Percentiles rank a stretch among this genome's conserved stretches.
Evolutionary conservation across 768 basidiomycete species (phyloP).

Genomic region (Polyporus arcularius): DNA sequence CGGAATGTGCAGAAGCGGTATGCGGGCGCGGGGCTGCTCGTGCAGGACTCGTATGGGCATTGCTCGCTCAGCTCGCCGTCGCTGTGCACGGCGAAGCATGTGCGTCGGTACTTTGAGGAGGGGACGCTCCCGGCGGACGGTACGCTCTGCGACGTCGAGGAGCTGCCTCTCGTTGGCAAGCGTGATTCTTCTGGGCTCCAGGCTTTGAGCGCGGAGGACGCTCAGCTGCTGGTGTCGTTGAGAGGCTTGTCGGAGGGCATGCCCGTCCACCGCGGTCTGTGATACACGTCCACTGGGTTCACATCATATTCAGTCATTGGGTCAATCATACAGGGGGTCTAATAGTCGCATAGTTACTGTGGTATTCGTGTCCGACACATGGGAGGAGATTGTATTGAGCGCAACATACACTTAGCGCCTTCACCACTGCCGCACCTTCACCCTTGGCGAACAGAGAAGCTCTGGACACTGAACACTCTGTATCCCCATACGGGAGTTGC

Average conservation of each 20-base stretch:
- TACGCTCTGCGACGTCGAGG: conserved; percentile 2
- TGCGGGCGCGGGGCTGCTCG: conserved; percentile 11
- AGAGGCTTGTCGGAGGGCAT: not conserved
- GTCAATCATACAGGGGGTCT: too few relatives aligned
- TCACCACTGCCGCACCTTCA: too few relatives aligned
- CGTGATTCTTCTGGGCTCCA: not conserved
- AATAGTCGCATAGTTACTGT: too few relatives aligned
- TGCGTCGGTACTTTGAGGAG: conserved; percentile 1
- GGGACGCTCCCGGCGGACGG: conserved; percentile 6
- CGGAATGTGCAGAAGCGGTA: not conserved
- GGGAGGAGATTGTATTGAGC: too few relatives aligned
- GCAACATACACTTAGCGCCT: too few relatives aligned
- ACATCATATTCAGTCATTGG: too few relatives aligned
- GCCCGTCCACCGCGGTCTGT: too few relatives aligned
- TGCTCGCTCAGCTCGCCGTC: conserved; percentile 1
- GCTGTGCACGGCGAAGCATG: not conserved
- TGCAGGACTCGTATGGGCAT: conserved; percentile 15
- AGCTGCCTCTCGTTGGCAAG: not conserved
- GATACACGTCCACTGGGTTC: too few relatives aligned
- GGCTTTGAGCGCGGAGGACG: conserved; percentile 1
- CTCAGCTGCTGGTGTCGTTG: conserved; percentile 1
- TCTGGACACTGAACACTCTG: too few relatives aligned
- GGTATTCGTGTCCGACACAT: too few relatives aligned
- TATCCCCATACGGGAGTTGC: too few relatives aligned
- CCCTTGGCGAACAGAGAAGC: too few relatives aligned